Conservation (phyloP, 257 asterid species). For the Mitragyna speciosa region DNA sequence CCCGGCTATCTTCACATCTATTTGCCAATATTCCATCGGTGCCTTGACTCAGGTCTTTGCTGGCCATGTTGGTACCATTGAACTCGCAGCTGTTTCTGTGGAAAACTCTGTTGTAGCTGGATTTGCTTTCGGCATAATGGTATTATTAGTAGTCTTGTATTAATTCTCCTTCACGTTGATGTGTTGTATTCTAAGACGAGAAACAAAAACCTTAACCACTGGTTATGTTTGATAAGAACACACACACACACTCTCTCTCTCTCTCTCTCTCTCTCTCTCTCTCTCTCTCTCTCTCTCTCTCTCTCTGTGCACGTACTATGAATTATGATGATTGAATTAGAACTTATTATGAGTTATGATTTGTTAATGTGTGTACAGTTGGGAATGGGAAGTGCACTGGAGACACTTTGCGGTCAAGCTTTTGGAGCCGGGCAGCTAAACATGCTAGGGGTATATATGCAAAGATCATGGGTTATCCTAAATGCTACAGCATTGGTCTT, state of each 20-base stretch:
- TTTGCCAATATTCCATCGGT: slow-evolving; percentile 29
- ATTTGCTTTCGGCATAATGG: slow-evolving; percentile 30
- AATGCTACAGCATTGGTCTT: slow-evolving; percentile 25
- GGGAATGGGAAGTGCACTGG: slow-evolving; percentile 65
- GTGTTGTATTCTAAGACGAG: too few species aligned
- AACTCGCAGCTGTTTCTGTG: slow-evolving; percentile 32
- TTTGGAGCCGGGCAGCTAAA: slow-evolving; percentile 55
- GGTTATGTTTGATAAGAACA: too few species aligned
- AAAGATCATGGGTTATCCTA: slow-evolving; percentile 60
- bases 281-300: too few species aligned
- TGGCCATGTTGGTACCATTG: slow-evolving; percentile 28
- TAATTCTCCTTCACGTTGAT: too few species aligned
- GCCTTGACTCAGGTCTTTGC: slow-evolving; percentile 34
- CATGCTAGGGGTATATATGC: slow-evolving; percentile 56
- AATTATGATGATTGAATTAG: background rate
- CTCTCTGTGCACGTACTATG: too few species aligned
- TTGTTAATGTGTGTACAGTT: slow-evolving; percentile 18
- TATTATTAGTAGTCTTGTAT: background rate
- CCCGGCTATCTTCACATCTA: slow-evolving; percentile 34
- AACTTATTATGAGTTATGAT: background rate
- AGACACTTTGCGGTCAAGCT: slow-evolving; percentile 66
- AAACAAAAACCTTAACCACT: too few species aligned
- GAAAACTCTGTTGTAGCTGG: slow-evolving; percentile 29
- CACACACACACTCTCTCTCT: too few species aligned
- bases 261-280: too few species aligned